Percentiles rank a stretch among this genome's conserved stretches.
Evolutionary conservation across 805 yeast genomes (phyloP).

Genomic region (Lachancea waltii): DNA sequence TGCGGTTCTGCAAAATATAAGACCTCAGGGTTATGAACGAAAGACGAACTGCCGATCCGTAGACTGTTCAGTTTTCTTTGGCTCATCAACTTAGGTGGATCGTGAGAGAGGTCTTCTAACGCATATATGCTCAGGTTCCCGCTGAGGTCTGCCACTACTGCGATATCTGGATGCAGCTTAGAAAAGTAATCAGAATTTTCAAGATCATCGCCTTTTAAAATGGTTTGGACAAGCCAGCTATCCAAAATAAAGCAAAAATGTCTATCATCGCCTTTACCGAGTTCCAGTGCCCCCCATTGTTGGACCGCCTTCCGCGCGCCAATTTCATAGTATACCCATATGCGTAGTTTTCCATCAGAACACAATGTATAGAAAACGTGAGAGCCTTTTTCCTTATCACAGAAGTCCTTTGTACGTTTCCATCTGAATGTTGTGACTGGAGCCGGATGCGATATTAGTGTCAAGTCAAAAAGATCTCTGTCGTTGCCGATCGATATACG

Average conservation of each 20-base stretch:
- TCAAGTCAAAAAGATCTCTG: constrained; percentile 58
- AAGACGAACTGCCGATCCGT: constrained; percentile 19
- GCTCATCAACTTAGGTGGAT: constrained; percentile 50
- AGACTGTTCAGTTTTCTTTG: constrained; percentile 35
- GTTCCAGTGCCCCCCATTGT: constrained; percentile 46
- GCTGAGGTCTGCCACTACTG: constrained; percentile 35
- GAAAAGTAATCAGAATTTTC: constrained; percentile 21
- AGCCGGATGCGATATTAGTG: constrained; percentile 59
- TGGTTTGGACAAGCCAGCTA: constrained; percentile 31
- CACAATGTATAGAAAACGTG: constrained; percentile 61
- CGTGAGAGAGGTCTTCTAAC: constrained; percentile 43
- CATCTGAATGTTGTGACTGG: constrained; percentile 54
- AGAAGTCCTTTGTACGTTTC: constrained; percentile 38
- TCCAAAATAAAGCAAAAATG: constrained; percentile 38
- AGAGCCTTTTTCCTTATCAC: constrained; percentile 33
- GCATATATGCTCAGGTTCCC: constrained; percentile 42
- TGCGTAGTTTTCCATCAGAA: constrained; percentile 49
- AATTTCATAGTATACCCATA: constrained; percentile 63
- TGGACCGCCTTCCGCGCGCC: constrained; percentile 52
- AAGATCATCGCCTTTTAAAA: constrained; percentile 14
- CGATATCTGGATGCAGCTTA: constrained; percentile 37
- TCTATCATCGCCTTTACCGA: constrained; percentile 18
- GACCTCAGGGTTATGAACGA: constrained; percentile 31
- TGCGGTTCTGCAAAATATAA: constrained; percentile 35
- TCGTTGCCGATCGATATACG: constrained; percentile 62